These are phyloP conservation scores for Ophiostoma ulmi DNA, from an alignment of 2,329 filamentous ascomycete genomes.

Conservation along the genomic window DNA sequence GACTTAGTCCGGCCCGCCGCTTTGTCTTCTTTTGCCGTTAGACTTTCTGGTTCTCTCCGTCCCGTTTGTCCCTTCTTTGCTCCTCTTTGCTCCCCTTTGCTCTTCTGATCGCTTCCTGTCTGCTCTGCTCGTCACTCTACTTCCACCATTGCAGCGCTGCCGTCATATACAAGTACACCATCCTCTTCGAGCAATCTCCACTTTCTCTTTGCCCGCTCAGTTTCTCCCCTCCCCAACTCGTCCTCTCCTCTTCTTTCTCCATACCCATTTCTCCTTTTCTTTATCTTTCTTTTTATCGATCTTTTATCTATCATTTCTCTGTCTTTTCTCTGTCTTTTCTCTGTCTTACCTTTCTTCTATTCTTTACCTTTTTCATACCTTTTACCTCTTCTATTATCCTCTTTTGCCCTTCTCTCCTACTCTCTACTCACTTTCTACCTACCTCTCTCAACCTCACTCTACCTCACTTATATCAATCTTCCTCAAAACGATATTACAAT, in stretches of 20 bases:
- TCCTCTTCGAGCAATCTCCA: background rate
- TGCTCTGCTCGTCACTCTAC: background rate
- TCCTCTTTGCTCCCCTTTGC: background rate
- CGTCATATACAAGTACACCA: constrained; percentile 15
- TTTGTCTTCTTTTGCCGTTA: constrained; percentile 15
- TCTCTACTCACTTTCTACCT: background rate
- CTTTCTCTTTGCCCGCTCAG: constrained; percentile 4
- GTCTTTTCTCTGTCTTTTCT: background rate
- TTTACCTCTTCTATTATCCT: background rate
- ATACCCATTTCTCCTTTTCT: background rate
- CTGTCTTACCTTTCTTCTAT: background rate
- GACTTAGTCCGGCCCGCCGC: constrained; percentile 13
- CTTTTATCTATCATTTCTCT: background rate
- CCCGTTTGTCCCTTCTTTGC: background rate
- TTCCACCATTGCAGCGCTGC: background rate
- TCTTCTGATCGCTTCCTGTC: background rate
- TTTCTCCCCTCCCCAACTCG: background rate
- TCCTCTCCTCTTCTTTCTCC: constrained; percentile 4
- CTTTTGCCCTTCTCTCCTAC: background rate
- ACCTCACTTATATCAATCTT: background rate
- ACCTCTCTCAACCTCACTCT: background rate
- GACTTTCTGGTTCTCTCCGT: constrained; percentile 14
- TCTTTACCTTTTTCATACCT: background rate
- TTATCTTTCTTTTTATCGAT: background rate
- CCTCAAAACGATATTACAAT: background rate